Base-by-base conservation (phyloP, 441 rosid species). In the Biscutella laevigata region DNA sequence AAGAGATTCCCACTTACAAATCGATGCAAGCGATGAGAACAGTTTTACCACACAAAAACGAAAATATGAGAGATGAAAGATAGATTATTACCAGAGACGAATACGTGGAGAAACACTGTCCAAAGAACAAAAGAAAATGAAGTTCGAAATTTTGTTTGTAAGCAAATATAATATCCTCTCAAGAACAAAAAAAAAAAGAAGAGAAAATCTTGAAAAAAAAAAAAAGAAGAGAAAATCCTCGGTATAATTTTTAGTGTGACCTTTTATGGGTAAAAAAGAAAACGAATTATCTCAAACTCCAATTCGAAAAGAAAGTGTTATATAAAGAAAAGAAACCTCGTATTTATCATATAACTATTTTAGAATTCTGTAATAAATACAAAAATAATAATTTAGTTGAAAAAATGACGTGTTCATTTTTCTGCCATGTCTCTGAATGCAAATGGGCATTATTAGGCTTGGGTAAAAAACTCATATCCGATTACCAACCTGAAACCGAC, bases 271-370 rank as follows among this genome's bases (percentile, higher is more conserved):
- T 40, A 30, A 4, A 49, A 29, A 40, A 62, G 67, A 42, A 60
- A 11, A 2, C 2, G 10, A n/a, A n/a, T n/a, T n/a, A n/a, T n/a
- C n/a, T 21, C 33, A 6, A 19, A 42, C 53, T 33, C 12, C 17
- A 27, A 43, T 43, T 53, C 35, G 27, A 1, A 7, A 24, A 46
- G 62, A 48, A 48, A 45, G 50, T 33, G 45, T 56, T 56, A 61
- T n/a, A n/a, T n/a, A n/a, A n/a, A n/a, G n/a, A 61, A 61, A 59
- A 41, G 37, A 39, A 64, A 64, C 69, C 69, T 64, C 69, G 69
- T 64, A 49, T 64, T 42, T 26, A 1, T 59, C n/a, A 42, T n/a
- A 10, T 20, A 56, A 39, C 26, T 41, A 33, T 47, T 41, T 33
- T 26, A 7, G 17, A 40, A 4, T 48, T 33, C 7, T 25, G 48